Conservation (phyloP, 495 filamentous ascomycete genomes). For the Tuber magnatum region DNA sequence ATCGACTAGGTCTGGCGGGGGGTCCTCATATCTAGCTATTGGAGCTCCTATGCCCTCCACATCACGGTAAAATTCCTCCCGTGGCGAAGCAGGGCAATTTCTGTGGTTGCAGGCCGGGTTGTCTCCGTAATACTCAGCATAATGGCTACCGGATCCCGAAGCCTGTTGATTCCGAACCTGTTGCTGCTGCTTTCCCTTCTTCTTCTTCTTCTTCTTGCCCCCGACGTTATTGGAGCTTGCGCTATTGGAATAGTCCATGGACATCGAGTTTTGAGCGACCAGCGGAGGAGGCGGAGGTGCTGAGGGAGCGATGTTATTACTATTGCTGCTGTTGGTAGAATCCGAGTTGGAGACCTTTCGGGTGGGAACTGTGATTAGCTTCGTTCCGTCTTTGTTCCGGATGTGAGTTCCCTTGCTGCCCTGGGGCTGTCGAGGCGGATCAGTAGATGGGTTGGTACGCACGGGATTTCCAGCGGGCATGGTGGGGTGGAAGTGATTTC, state of each 20-base stretch:
- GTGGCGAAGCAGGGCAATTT: constrained; percentile 30
- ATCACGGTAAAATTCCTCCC: constrained; percentile 22
- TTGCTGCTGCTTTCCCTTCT: constrained; percentile 38
- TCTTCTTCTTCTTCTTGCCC: constrained; percentile 42
- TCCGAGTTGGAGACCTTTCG: constrained; percentile 50
- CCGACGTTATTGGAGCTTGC: constrained; percentile 35
- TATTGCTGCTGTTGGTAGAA: constrained; percentile 41
- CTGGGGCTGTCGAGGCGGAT: constrained; percentile 41
- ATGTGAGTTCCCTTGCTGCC: constrained; percentile 42
- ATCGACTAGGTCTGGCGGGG: constrained; percentile 37
- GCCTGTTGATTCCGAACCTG: not conserved
- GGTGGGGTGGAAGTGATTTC: constrained; percentile 32
- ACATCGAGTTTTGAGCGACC: constrained; percentile 26
- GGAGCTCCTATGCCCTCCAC: constrained; percentile 37
- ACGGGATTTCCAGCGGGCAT: constrained; percentile 40
- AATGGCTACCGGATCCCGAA: constrained; percentile 12
- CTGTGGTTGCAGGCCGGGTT: constrained; percentile 14
- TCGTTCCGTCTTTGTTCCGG: constrained; percentile 59
- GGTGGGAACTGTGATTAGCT: constrained; percentile 58
- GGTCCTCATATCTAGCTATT: constrained; percentile 39
- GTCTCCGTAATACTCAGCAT: constrained; percentile 20
- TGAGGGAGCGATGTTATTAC: constrained; percentile 19
- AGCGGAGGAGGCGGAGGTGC: constrained; percentile 34
- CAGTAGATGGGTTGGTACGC: constrained; percentile 35
- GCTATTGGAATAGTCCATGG: constrained; percentile 41